A percentile compares a stretch with the other conserved stretches of the same genome.
phyloP scores from a whole-genome alignment of 495 filamentous ascomycete genomes.

The Penicillium dipodomyicola region DNA sequence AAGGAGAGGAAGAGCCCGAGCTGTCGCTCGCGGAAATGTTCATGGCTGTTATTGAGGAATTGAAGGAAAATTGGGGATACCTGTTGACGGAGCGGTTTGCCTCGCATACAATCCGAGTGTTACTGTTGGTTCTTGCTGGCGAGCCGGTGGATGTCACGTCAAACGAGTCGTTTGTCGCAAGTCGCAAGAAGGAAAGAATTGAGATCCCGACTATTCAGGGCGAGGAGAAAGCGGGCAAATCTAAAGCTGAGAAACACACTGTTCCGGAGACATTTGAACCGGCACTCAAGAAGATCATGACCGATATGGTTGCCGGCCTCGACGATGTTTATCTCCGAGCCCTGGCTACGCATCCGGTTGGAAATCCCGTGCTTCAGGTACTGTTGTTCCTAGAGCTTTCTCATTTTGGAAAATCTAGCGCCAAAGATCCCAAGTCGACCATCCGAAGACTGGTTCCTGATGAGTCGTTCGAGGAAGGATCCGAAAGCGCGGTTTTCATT shows the following conservation, averaged over 20 bases:
- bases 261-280: conserved; percentile 77
- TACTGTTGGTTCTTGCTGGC: conserved; percentile 83
- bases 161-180: conserved; percentile 69
- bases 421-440: conserved; percentile 58
- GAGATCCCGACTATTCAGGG: conserved; percentile 39
- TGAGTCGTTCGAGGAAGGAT: conserved; percentile 56
- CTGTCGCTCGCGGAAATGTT: conserved; percentile 82
- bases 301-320: conserved; percentile 65
- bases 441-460: conserved; percentile 63
- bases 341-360: conserved; percentile 80
- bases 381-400: conserved; percentile 79
- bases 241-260: conserved; percentile 38
- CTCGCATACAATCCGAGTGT: conserved; percentile 82
- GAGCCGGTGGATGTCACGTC: conserved; percentile 64
- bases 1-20: conserved; percentile 38
- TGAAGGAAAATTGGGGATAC: conserved; percentile 79
- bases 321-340: conserved; percentile 72
- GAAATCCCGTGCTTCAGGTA: conserved; percentile 85
- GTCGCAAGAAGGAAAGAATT: conserved; percentile 86
- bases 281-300: conserved; percentile 75
- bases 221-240: conserved; percentile 38
- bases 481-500: conserved; percentile 66
- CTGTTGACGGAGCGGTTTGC: conserved; percentile 85
- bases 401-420: conserved; percentile 61
- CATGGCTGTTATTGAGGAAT: conserved; percentile 73